Evolutionary conservation across 225 moss, liverwort and hornwort species (phyloP).

Genomic region (Takakia lepidozioides): DNA sequence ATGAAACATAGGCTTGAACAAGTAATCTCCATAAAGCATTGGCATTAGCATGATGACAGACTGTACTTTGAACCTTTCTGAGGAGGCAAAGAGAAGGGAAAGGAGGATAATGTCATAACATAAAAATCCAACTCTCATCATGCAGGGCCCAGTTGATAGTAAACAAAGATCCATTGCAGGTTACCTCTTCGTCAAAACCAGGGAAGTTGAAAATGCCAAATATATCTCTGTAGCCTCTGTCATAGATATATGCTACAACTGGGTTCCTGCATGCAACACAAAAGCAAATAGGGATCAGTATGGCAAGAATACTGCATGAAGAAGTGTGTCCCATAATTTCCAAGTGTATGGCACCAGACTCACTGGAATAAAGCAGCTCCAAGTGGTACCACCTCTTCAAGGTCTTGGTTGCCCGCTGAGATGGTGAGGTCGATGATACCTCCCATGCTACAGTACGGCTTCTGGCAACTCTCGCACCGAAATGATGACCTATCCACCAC

Average conservation of each 20-base stretch:
- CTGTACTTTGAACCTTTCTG: too few species aligned
- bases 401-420: not conserved
- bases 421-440: slow-evolving; percentile 3
- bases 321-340: too few species aligned
- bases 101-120: too few species aligned
- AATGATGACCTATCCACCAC: slow-evolving; percentile 1
- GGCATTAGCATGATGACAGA: too few species aligned
- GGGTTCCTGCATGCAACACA: slow-evolving; percentile 1
- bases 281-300: too few species aligned
- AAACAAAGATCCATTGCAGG: too few species aligned
- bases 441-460: slow-evolving; percentile 2
- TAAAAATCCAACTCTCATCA: too few species aligned
- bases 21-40: too few species aligned
- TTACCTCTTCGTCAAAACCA: slow-evolving; percentile 2
- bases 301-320: too few species aligned
- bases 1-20: too few species aligned
- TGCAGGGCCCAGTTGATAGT: too few species aligned
- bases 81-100: too few species aligned
- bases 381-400: not conserved
- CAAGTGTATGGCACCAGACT: not conserved
- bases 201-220: slow-evolving; percentile 3
- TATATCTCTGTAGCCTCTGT: slow-evolving; percentile 2
- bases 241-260: slow-evolving; percentile 1
- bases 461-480: slow-evolving; percentile 2
- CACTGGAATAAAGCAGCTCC: slow-evolving; percentile 1